These are phyloP conservation scores for Diaporthe eres DNA, from an alignment of 2,329 filamentous ascomycete genomes.

Conservation along the genomic window DNA sequence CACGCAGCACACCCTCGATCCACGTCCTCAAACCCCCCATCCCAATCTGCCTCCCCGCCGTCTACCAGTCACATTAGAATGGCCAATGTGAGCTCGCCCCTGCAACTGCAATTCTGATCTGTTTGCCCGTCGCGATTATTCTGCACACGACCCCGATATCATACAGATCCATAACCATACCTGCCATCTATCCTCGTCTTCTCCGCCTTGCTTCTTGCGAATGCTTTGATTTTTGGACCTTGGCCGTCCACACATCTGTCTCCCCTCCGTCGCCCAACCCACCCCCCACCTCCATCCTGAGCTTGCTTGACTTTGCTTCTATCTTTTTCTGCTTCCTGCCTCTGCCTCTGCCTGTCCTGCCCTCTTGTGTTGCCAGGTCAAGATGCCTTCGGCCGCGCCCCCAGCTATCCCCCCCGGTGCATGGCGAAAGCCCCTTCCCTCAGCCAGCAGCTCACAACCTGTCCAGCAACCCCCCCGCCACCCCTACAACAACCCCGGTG, in stretches of 20 bases:
- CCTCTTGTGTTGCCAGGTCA: conserved; percentile 9
- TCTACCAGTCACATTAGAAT: conserved; percentile 38
- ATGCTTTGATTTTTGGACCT: conserved; percentile 28
- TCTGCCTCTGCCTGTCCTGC: conserved; percentile 2
- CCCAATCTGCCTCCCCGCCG: conserved; percentile 8
- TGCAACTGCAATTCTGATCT: conserved; percentile 34
- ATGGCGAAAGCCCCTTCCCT: conserved; percentile 41
- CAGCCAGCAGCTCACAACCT: conserved; percentile 39
- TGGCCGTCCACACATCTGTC: conserved; percentile 16
- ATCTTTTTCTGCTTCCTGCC: not conserved
- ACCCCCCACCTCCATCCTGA: not conserved
- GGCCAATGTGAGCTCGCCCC: conserved; percentile 43
- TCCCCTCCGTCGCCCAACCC: conserved; percentile 22
- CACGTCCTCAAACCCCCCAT: conserved; percentile 16
- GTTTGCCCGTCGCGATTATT: conserved; percentile 34
- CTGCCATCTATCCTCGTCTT: conserved; percentile 1
- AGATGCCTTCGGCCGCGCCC: conserved; percentile 36
- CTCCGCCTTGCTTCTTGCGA: conserved; percentile 2
- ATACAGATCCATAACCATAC: not conserved
- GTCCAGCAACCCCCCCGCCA: conserved; percentile 50
- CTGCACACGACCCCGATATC: conserved; percentile 18
- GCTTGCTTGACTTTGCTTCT: conserved; percentile 2
- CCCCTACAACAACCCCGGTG: conserved; percentile 63
- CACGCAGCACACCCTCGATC: conserved; percentile 12
- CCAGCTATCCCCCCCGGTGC: conserved; percentile 39